Evolutionary conservation across 306 rosid genomes (phyloP).

Genomic region (Quercus parvula): DNA sequence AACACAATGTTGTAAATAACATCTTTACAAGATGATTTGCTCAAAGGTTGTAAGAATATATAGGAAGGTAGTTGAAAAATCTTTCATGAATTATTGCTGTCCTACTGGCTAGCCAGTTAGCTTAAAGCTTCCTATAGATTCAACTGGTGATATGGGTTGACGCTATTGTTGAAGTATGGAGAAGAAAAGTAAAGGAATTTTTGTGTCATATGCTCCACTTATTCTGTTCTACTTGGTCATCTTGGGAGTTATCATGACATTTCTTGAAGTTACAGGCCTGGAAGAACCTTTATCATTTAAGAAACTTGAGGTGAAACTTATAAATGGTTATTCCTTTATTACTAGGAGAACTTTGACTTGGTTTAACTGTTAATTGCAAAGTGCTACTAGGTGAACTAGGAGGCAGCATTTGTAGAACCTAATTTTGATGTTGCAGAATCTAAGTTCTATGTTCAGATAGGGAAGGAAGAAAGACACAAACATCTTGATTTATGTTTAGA

Average conservation of each 20-base stretch:
- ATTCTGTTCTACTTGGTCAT: slow-evolving; percentile 17
- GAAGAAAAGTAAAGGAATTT: too few species aligned
- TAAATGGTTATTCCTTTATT: slow-evolving; percentile 46
- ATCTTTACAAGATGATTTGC: background rate
- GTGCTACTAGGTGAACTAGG: slow-evolving; percentile 80
- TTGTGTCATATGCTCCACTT: too few species aligned
- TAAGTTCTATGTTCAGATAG: slow-evolving; percentile 43
- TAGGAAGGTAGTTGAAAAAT: too few species aligned
- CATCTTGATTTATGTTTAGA: slow-evolving; percentile 49
- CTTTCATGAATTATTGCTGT: slow-evolving; percentile 38
- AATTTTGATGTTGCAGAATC: slow-evolving; percentile 86
- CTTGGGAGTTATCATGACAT: slow-evolving; percentile 66
- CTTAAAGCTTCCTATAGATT: slow-evolving; percentile 58
- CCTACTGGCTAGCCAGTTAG: slow-evolving; percentile 80
- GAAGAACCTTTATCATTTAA: slow-evolving; percentile 53
- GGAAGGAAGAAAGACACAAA: slow-evolving; percentile 91
- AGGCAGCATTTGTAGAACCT: slow-evolving; percentile 88
- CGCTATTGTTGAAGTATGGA: slow-evolving; percentile 9
- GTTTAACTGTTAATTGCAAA: slow-evolving; percentile 71
- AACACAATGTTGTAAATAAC: too few species aligned
- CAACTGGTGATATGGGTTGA: slow-evolving; percentile 55
- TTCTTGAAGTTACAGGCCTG: slow-evolving; percentile 70
- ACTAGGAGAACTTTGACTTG: slow-evolving; percentile 65
- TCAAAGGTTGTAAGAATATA: too few species aligned
- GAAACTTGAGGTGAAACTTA: slow-evolving; percentile 81